These are phyloP conservation scores for Stereum hirsutum DNA, from an alignment of 1,284 basidiomycete species.

Conservation along the genomic window DNA sequence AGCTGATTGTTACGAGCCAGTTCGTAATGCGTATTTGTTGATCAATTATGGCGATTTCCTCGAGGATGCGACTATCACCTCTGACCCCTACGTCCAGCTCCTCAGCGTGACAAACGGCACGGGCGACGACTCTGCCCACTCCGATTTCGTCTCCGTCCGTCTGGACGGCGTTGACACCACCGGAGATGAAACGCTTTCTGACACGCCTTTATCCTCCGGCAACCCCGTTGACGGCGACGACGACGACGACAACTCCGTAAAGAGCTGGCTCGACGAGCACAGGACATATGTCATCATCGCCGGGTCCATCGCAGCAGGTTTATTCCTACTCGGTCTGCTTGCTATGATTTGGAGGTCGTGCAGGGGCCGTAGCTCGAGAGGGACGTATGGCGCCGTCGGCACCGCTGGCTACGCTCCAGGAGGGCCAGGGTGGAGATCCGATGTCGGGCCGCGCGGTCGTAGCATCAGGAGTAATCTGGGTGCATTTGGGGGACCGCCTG, in stretches of 20 bases:
- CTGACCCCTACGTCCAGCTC: constrained; percentile 24
- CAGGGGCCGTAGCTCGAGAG: too few species aligned
- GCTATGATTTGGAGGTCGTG: too few species aligned
- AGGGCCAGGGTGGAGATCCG: too few species aligned
- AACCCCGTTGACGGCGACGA: constrained; percentile 2
- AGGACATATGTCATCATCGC: background rate
- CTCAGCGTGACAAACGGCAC: constrained; percentile 22
- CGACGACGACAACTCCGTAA: background rate
- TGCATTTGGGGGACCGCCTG: too few species aligned
- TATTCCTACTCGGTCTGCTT: background rate
- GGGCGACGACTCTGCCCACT: constrained; percentile 18
- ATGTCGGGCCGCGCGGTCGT: too few species aligned
- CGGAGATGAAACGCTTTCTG: constrained; percentile 5
- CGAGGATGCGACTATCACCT: constrained; percentile 16
- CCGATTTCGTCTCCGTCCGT: constrained; percentile 22
- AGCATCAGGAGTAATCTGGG: too few species aligned
- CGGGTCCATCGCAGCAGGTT: background rate
- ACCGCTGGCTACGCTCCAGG: too few species aligned
- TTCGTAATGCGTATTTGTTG: constrained; percentile 24
- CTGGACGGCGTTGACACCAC: constrained; percentile 15
- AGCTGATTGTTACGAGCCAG: constrained; percentile 11
- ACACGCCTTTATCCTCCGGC: background rate
- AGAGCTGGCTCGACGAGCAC: background rate
- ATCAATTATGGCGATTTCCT: constrained; percentile 28
- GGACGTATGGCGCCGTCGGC: too few species aligned